Conservation (phyloP, 140 eudicot species). For the Cichorium intybus region DNA sequence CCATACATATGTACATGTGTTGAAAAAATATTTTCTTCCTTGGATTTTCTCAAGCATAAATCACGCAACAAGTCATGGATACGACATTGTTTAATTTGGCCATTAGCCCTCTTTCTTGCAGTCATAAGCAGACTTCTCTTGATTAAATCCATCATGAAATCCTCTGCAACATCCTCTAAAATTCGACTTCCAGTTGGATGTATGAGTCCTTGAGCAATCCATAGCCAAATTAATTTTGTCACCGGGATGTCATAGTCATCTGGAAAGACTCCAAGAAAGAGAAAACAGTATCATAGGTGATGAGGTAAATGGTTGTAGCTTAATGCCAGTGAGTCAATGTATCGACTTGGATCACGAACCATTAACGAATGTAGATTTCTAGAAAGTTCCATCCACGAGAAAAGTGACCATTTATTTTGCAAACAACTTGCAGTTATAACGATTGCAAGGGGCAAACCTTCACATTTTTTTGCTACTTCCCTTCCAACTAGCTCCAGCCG, state of each 20-base stretch:
- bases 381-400: neutral
- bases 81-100: conserved; percentile 15
- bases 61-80: conserved; percentile 25
- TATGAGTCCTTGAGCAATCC: conserved; percentile 21
- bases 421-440: conserved; percentile 8
- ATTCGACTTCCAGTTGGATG: neutral
- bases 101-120: conserved; percentile 12
- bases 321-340: conserved; percentile 3
- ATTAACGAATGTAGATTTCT: neutral
- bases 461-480: conserved; percentile 9
- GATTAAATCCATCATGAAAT: conserved; percentile 7
- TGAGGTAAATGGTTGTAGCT: conserved; percentile 18
- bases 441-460: conserved; percentile 22
- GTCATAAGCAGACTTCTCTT: conserved; percentile 6
- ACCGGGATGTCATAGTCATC: conserved; percentile 18
- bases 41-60: conserved; percentile 6
- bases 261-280: conserved; percentile 14
- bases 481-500: neutral
- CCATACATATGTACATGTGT: neutral
- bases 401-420: neutral
- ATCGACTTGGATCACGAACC: conserved; percentile 9
- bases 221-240: neutral
- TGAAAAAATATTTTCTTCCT: conserved; percentile 22
- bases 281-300: neutral
- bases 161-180: conserved; percentile 12